These are phyloP conservation scores for Taiozyma sp. DNA, from an alignment of 1,139 yeast genomes.

Conservation along the genomic window DNA sequence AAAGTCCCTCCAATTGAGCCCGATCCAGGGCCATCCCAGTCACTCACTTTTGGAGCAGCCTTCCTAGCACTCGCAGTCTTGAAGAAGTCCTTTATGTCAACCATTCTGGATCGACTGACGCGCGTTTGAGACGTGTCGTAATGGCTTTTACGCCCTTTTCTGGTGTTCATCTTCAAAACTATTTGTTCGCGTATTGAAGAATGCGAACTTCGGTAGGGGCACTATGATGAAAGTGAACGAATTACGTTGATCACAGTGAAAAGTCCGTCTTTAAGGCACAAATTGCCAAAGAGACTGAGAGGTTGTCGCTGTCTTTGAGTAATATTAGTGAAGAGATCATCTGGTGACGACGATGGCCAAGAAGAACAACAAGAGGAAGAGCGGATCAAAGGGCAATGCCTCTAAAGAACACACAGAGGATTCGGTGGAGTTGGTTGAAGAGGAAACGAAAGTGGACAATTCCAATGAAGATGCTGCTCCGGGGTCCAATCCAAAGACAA, in stretches of 20 bases:
- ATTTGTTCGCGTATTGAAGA: background rate
- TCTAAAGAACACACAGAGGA: conserved; percentile 6
- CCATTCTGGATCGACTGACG: conserved; percentile 26
- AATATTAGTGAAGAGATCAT: background rate
- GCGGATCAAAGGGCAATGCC: conserved; percentile 2
- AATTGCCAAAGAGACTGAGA: background rate
- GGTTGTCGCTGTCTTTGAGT: background rate
- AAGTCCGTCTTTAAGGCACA: too few species aligned
- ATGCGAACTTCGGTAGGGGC: background rate
- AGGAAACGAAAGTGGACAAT: conserved; percentile 3
- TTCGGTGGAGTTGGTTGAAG: conserved; percentile 4
- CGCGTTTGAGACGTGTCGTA: background rate
- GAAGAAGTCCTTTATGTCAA: conserved; percentile 38
- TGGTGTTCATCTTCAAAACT: too few species aligned
- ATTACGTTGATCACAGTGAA: background rate
- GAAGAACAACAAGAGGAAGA: conserved; percentile 12
- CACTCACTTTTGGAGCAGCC: conserved; percentile 11
- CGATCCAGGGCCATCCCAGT: background rate
- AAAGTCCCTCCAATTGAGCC: background rate
- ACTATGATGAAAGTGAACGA: background rate
- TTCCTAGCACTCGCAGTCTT: conserved; percentile 14
- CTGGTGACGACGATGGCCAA: conserved; percentile 7
- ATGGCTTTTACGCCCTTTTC: background rate
- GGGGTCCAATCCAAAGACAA: conserved; percentile 2
- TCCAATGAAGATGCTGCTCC: conserved; percentile 5